Evolutionary conservation across 2,329 filamentous ascomycete genomes (phyloP).

Genomic region (Pseudogymnoascus sp.): DNA sequence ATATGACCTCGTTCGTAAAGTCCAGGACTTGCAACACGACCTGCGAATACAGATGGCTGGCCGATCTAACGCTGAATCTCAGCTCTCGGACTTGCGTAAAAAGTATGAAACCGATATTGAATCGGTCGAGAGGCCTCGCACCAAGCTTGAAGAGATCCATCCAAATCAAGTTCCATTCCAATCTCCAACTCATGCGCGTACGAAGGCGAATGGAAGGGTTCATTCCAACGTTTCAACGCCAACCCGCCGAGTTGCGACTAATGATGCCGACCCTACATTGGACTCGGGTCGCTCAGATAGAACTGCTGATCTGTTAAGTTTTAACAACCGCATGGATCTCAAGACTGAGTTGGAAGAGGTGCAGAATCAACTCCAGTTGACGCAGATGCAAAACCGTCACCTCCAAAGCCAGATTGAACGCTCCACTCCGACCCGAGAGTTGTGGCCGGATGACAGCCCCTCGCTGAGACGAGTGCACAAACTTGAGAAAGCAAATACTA

Average conservation of each 20-base stretch:
- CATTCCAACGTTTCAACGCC: conserved; percentile 74
- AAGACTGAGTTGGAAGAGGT: conserved; percentile 86
- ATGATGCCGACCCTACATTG: conserved; percentile 49
- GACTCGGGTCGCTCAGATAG: conserved; percentile 80
- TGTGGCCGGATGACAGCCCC: conserved; percentile 66
- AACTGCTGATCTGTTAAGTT: conserved; percentile 74
- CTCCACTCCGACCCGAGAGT: conserved; percentile 52
- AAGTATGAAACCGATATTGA: conserved; percentile 66
- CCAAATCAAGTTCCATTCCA: conserved; percentile 69
- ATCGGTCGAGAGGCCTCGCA: conserved; percentile 54
- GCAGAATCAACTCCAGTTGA: conserved; percentile 88
- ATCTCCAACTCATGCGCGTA: conserved; percentile 64
- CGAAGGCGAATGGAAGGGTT: conserved; percentile 46
- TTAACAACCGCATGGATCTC: conserved; percentile 84
- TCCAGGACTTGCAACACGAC: conserved; percentile 84
- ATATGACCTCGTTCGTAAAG: conserved; percentile 78
- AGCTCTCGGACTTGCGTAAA: conserved; percentile 70
- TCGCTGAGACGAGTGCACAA: conserved; percentile 78
- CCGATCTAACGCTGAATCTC: conserved; percentile 72
- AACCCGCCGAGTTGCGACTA: conserved; percentile 60
- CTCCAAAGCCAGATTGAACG: conserved; percentile 81
- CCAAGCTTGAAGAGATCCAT: conserved; percentile 80
- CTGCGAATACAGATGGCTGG: conserved; percentile 77
- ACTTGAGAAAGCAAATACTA: conserved; percentile 83
- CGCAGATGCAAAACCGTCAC: conserved; percentile 91